Percentiles rank a stretch among this genome's conserved stretches.
Evolutionary conservation across 176 grass and related monocot species (phyloP).

Genomic region (Elaeis guineensis): DNA sequence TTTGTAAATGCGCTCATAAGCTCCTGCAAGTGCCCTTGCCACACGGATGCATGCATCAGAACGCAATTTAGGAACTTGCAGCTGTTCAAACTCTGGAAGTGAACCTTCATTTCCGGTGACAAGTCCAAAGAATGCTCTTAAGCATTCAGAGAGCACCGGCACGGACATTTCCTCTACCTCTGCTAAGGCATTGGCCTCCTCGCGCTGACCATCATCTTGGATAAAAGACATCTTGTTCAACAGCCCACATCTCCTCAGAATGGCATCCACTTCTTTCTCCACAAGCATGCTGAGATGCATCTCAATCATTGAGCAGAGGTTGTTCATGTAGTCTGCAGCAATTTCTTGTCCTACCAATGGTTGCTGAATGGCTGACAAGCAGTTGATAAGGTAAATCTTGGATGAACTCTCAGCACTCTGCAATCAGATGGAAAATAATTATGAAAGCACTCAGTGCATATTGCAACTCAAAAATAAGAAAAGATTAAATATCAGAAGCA

Average conservation of each 20-base stretch:
- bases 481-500: no score
- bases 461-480: no score
- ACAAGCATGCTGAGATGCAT: constrained; percentile 46
- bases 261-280: constrained; percentile 62
- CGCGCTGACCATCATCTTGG: constrained; percentile 30
- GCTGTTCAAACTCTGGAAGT: constrained; percentile 83
- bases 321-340: constrained; percentile 58
- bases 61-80: constrained; percentile 72
- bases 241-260: constrained; percentile 59
- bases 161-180: constrained; percentile 56
- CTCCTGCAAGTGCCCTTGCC: constrained; percentile 62
- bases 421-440: constrained; percentile 8
- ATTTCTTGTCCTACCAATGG: constrained; percentile 61
- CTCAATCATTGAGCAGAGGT: constrained; percentile 56
- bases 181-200: constrained; percentile 36
- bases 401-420: constrained; percentile 66
- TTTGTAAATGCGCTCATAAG: constrained; percentile 64
- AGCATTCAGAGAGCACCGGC: constrained; percentile 55
- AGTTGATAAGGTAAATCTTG: constrained; percentile 94
- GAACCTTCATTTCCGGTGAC: constrained; percentile 76
- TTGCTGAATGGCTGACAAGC: constrained; percentile 88
- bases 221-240: constrained; percentile 72
- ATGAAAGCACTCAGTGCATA: no score
- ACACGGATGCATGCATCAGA: constrained; percentile 56
- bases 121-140: constrained; percentile 72